Base-by-base conservation (phyloP, 2,329 filamentous ascomycete species). In the Colletotrichum karsti region DNA sequence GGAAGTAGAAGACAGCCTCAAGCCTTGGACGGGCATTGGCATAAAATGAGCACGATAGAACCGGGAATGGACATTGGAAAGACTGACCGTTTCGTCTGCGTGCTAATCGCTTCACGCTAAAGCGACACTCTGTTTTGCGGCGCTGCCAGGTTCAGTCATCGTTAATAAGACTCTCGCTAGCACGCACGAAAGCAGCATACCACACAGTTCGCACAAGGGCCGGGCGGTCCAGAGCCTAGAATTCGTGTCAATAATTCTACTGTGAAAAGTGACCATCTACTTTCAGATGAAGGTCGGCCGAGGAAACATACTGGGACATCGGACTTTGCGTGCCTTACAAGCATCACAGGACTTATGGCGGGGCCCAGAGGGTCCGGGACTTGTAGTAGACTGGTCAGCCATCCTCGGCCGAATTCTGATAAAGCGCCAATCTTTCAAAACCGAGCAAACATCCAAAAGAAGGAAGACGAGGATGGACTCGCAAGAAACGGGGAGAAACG, bases 281-380 rank as follows among this genome's bases (percentile, higher is more conserved):
- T 76, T 35, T 12, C 12, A 12, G 7, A 15, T 1, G 15, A 26
- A 4, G 28, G 22, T 53, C 41, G 26, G 26, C 26, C 13, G 42
- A 28, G 24, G 26, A 30, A 26, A 70, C 75, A 57, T 73, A 81
- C 80, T 76, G 20, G 75, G 74, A 69, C 79, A 82, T 57, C 79
- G 78, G 20, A 82, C 80, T 70, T 82, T 82, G 42, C 80, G 77
- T n/a, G 72, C 64, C 70, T 81, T 80, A 72, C 80, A 82, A 42
- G 74, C 72, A 70, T 81, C 78, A 71, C 80, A 82, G 6, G 78
- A 76, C 67, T 74, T 79, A 63, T 73, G 73, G n/a, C 63, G 63
- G 10, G 55, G 12, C 54, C 39, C 48, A 22, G 24, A 22, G 28
- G 28, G 46, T 7, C 20, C 24, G 15, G 54, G 26, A 42, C 62